phyloP scores from a whole-genome alignment of 2,329 filamentous ascomycete species.

The Apiospora sp. region DNA sequence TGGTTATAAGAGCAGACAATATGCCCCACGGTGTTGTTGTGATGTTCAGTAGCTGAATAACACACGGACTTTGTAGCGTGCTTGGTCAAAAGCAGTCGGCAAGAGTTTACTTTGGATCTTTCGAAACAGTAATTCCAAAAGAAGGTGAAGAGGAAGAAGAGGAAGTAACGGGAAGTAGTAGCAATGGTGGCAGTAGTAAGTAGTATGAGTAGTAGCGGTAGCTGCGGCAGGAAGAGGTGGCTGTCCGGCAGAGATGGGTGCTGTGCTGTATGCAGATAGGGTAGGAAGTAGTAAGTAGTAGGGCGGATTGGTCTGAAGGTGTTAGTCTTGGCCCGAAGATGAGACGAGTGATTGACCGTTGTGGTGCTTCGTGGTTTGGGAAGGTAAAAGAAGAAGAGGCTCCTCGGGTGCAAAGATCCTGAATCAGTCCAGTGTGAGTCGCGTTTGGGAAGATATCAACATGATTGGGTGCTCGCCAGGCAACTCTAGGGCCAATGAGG shows the following conservation, averaged over 20 bases:
- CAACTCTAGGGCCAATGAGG: slow-evolving; percentile 51
- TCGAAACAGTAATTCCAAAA: not conserved
- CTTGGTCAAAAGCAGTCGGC: not conserved
- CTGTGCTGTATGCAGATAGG: slow-evolving; percentile 30
- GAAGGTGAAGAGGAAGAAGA: not conserved
- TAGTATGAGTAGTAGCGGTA: not conserved
- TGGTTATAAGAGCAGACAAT: not conserved
- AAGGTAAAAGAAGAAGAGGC: slow-evolving; percentile 43
- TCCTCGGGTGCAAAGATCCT: slow-evolving; percentile 40
- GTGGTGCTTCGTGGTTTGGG: slow-evolving; percentile 33
- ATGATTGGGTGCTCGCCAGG: slow-evolving; percentile 52
- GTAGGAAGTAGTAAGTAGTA: slow-evolving; percentile 31
- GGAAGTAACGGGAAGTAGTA: not conserved
- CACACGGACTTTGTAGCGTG: not conserved
- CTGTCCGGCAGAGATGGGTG: slow-evolving; percentile 15
- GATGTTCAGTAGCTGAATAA: not conserved
- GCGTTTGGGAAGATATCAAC: slow-evolving; percentile 50
- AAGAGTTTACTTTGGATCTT: not conserved
- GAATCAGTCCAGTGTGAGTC: slow-evolving; percentile 51
- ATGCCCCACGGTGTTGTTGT: not conserved
- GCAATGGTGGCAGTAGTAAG: not conserved
- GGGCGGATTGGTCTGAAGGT: not conserved
- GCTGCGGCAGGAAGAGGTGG: not conserved
- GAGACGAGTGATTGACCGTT: slow-evolving; percentile 31
- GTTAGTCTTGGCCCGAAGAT: slow-evolving; percentile 17